phyloP scores from a whole-genome alignment of 225 moss, liverwort and hornwort species.

The Sphagnum tenellum region DNA sequence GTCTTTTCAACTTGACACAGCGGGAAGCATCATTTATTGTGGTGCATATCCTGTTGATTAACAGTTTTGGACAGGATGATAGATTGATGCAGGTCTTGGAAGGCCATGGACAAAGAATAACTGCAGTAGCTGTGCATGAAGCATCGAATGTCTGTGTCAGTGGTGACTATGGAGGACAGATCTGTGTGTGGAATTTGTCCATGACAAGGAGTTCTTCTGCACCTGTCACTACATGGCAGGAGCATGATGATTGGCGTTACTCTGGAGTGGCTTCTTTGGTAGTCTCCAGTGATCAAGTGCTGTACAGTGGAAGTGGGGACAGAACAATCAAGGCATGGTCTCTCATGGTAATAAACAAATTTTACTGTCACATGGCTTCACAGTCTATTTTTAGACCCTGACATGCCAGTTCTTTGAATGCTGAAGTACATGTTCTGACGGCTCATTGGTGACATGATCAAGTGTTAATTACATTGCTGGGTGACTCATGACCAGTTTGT shows the following conservation, averaged over 20 bases:
- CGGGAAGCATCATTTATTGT: too few relatives aligned
- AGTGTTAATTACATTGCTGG: too few relatives aligned
- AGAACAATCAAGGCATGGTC: conserved; percentile 89
- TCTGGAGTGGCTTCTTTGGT: conserved; percentile 74
- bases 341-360: conserved; percentile 26
- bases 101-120: conserved; percentile 64
- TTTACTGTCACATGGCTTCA: too few relatives aligned
- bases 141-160: conserved; percentile 55
- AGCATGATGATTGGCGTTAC: conserved; percentile 84
- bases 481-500: background rate
- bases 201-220: conserved; percentile 12
- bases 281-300: conserved; percentile 55
- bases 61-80: conserved; percentile 32
- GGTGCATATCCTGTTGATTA: too few relatives aligned
- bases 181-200: conserved; percentile 58
- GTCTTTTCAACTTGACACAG: too few relatives aligned
- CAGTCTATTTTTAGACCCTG: too few relatives aligned
- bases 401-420: too few relatives aligned
- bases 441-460: too few relatives aligned
- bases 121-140: conserved; percentile 61
- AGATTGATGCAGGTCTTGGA: conserved; percentile 35
- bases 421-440: too few relatives aligned
- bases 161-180: conserved; percentile 62
- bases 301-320: conserved; percentile 94
- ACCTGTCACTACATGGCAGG: conserved; percentile 65